Conservation (phyloP, 192 early-diverging fungal species). For the Umbelopsis sp. region DNA sequence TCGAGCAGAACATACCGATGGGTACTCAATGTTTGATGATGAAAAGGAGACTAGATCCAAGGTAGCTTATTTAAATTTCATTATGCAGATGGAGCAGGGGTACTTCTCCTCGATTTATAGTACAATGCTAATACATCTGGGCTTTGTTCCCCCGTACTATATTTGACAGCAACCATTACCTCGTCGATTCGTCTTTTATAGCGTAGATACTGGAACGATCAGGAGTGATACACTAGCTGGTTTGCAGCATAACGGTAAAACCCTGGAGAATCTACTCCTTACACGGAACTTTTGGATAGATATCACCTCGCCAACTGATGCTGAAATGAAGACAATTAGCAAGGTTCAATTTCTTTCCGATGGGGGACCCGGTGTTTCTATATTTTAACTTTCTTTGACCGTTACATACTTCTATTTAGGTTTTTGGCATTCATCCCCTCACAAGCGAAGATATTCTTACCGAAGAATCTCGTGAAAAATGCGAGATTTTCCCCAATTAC, state of each 20-base stretch:
- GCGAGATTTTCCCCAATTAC: slow-evolving; percentile 87
- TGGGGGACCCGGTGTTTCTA: background rate
- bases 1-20: background rate
- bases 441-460: slow-evolving; percentile 89
- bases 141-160: background rate
- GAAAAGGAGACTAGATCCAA: background rate
- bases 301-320: slow-evolving; percentile 49
- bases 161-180: background rate
- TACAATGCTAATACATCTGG: too few relatives aligned
- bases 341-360: slow-evolving; percentile 38
- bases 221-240: slow-evolving; percentile 55
- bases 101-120: background rate
- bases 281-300: slow-evolving; percentile 70
- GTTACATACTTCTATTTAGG: slow-evolving; percentile 28
- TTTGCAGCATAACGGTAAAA: slow-evolving; percentile 46
- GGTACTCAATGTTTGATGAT: too few relatives aligned
- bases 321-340: slow-evolving; percentile 60
- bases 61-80: background rate
- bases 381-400: background rate
- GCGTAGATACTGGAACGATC: slow-evolving; percentile 60
- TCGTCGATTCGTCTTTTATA: slow-evolving; percentile 67
- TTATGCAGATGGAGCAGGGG: background rate
- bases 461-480: slow-evolving; percentile 90
- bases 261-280: slow-evolving; percentile 36
- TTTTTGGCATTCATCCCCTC: slow-evolving; percentile 77